Percentiles rank a stretch among this genome's conserved stretches.
phyloP scores from a whole-genome alignment of 2,329 filamentous ascomycete species.

The Rosellinia necatrix region DNA sequence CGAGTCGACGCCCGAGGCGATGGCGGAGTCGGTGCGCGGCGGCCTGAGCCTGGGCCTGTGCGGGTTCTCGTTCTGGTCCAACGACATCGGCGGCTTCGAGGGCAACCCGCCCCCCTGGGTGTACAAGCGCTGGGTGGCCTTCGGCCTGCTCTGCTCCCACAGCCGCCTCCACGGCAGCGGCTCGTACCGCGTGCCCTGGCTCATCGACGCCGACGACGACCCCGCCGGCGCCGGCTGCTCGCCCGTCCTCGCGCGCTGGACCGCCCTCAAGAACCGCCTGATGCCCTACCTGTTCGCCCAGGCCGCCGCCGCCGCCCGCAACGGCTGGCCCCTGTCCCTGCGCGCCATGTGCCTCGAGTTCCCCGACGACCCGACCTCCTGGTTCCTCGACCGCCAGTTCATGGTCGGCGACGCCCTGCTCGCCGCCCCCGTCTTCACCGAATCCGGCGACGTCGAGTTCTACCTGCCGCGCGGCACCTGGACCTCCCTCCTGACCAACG shows the following conservation, averaged over 20 bases:
- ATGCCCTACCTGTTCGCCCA: constrained; percentile 59
- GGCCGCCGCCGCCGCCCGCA: constrained; percentile 46
- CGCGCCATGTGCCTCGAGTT: constrained; percentile 72
- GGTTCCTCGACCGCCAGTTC: constrained; percentile 72
- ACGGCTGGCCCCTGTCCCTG: constrained; percentile 65
- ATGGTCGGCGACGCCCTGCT: constrained; percentile 71
- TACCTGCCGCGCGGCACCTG: constrained; percentile 60
- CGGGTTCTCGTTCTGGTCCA: constrained; percentile 71
- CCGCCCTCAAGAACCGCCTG: constrained; percentile 54
- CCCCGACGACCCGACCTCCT: constrained; percentile 69
- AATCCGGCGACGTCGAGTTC: constrained; percentile 67
- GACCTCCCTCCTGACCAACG: constrained; percentile 55
- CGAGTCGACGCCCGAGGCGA: constrained; percentile 73
- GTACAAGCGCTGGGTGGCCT: constrained; percentile 81
- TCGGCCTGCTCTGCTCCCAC: constrained; percentile 72
- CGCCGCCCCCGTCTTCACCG: constrained; percentile 70
- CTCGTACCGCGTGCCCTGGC: constrained; percentile 77
- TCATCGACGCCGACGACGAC: constrained; percentile 70
- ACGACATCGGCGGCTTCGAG: constrained; percentile 75
- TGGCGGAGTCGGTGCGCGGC: constrained; percentile 72
- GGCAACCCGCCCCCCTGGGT: constrained; percentile 69
- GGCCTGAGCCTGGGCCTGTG: constrained; percentile 66
- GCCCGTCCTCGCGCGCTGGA: constrained; percentile 53
- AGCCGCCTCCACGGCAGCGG: constrained; percentile 71
- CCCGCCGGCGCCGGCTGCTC: constrained; percentile 58